Conservation (phyloP, 2,329 filamentous ascomycete genomes). For the Ceratocystiopsis sp. region DNA sequence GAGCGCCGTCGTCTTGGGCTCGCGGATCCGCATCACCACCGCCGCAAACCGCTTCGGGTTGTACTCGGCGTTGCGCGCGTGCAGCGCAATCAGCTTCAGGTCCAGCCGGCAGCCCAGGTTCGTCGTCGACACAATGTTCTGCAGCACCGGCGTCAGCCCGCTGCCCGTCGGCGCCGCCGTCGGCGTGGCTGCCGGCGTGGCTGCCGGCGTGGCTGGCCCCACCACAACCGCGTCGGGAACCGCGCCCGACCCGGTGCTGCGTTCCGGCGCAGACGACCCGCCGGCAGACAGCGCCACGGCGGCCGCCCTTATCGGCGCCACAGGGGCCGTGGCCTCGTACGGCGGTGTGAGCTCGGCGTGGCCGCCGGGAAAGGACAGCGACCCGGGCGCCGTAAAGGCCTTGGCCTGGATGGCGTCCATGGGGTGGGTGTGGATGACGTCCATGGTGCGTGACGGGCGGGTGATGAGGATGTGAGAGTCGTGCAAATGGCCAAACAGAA, state of each 20-base stretch:
- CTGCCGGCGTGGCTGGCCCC: slow-evolving; percentile 74
- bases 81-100: slow-evolving; percentile 95
- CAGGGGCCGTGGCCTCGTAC: slow-evolving; percentile 25
- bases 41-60: slow-evolving; percentile 98
- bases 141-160: slow-evolving; percentile 81
- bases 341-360: slow-evolving; percentile 71
- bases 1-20: slow-evolving; percentile 93
- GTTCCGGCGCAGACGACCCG: no score
- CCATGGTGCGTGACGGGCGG: slow-evolving; percentile 35
- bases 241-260: no score
- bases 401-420: slow-evolving; percentile 84
- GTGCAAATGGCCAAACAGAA: background rate
- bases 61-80: slow-evolving; percentile 96
- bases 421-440: slow-evolving; percentile 80
- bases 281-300: no score
- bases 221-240: slow-evolving; percentile 43
- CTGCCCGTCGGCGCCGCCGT: slow-evolving; percentile 66
- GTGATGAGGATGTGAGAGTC: background rate
- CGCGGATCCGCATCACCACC: slow-evolving; percentile 98
- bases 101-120: slow-evolving; percentile 95
- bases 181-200: slow-evolving; percentile 83
- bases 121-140: slow-evolving; percentile 99
- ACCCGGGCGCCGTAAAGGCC: slow-evolving; percentile 84
- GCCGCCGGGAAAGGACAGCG: slow-evolving; percentile 78
- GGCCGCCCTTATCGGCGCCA: no score